These are phyloP conservation scores for Eremothecium coryli DNA, from an alignment of 1,139 yeast genomes.

Conservation along the genomic window DNA sequence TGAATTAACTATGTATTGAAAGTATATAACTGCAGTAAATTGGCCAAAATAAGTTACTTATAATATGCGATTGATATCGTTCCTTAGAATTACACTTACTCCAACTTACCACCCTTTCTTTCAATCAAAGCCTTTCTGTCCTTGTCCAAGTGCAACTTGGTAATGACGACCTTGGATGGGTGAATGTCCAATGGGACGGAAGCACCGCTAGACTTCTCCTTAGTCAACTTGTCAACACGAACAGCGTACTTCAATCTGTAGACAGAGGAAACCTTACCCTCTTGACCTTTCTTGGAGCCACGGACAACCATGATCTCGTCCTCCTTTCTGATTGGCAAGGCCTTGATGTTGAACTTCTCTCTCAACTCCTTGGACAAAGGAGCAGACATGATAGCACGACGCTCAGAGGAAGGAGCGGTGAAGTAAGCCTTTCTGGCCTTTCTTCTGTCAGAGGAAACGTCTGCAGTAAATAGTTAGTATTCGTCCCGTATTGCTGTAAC, in stretches of 20 bases:
- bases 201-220: conserved; percentile 98
- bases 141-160: conserved; percentile 96
- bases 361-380: conserved; percentile 99
- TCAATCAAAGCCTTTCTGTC: conserved; percentile 97
- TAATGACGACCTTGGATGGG: conserved; percentile 98
- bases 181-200: conserved; percentile 95
- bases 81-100: conserved; percentile 37
- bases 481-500: not conserved
- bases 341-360: conserved; percentile 91
- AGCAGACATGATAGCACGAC: conserved; percentile 95
- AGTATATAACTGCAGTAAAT: conserved; percentile 8
- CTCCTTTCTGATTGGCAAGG: conserved; percentile 97
- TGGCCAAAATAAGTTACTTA: conserved; percentile 5
- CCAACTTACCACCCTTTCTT: conserved; percentile 84
- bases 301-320: conserved; percentile 94
- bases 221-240: conserved; percentile 95
- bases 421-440: conserved; percentile 99
- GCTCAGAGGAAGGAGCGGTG: conserved; percentile 92
- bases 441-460: conserved; percentile 99
- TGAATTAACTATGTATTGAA: conserved; percentile 10
- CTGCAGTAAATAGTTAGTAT: conserved; percentile 33
- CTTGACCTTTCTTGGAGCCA: conserved; percentile 99
- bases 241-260: conserved; percentile 98
- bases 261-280: conserved; percentile 95
- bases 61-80: conserved; percentile 2